Percentiles rank a stretch among this genome's conserved stretches.
These are phyloP conservation scores for Magnusiomyces fungicola DNA, from an alignment of 1,139 yeast genomes.

Conservation along the genomic window DNA sequence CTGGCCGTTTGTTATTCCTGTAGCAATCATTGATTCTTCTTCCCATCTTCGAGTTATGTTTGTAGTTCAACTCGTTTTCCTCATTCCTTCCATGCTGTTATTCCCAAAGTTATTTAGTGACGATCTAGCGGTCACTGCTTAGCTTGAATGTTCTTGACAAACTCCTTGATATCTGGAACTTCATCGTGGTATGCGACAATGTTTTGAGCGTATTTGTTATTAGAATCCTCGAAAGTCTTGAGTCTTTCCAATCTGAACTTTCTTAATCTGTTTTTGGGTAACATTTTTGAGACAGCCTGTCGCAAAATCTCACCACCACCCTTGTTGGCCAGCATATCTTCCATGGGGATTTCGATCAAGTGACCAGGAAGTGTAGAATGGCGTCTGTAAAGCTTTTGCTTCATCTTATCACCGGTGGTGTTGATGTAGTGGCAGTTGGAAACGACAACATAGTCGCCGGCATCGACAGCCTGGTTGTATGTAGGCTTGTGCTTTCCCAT, in stretches of 20 bases:
- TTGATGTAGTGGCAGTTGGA: constrained; percentile 80
- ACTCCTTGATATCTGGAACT: constrained; percentile 22
- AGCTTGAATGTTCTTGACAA: constrained; percentile 4
- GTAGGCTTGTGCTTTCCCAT: constrained; percentile 94
- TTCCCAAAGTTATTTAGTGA: background rate
- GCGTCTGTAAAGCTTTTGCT: constrained; percentile 81
- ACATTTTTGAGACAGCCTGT: constrained; percentile 92
- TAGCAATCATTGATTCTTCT: no score
- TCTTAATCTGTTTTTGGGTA: constrained; percentile 84
- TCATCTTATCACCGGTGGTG: constrained; percentile 75
- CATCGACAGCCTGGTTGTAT: constrained; percentile 62
- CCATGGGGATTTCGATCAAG: constrained; percentile 76
- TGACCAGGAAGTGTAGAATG: constrained; percentile 92
- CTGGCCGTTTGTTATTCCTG: no score
- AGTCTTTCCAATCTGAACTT: constrained; percentile 73
- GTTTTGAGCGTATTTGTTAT: constrained; percentile 78
- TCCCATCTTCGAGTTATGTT: no score
- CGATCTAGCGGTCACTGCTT: background rate
- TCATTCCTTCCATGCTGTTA: background rate
- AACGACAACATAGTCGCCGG: constrained; percentile 95
- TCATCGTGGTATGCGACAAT: constrained; percentile 84
- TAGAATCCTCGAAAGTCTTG: constrained; percentile 80
- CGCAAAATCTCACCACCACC: constrained; percentile 78
- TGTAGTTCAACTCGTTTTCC: background rate
- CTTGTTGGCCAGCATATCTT: constrained; percentile 62